Evolutionary conservation across 805 yeast species (phyloP), one percentile per base, ranked within the genome.

Genomic region (Wickerhamomyces ciferrii): DNA sequence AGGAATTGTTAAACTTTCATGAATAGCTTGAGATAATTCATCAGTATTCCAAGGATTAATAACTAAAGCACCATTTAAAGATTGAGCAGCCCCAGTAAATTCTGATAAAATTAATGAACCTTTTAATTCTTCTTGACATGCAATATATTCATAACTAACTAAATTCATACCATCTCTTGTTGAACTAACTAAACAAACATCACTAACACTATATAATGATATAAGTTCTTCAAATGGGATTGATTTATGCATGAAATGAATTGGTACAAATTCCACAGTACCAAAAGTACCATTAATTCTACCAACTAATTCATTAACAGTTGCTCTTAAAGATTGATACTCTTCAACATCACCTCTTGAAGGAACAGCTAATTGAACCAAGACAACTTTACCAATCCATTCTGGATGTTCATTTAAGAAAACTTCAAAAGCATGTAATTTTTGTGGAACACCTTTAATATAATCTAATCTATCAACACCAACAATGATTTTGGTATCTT

Each of bases 1-100:
- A 3, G 94, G 86, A 63, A 92, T 70, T 0, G 96, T 89, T 58
- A 94, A 74, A 17, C 96, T 84, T 61, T 90, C 97, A 59, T 83
- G 75, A 46, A 92, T 84, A 4, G 97, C 85, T 39, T 80, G 87
- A 18, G 95, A 82, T 61, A 92, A 67, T 55, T 94, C 99, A 55
- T 94, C 99, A 20, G 91, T 92, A 63, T 92, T 94, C 99, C 99
- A 94, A 3, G 99, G 99, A 61, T 94, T 94, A 19, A 94, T 96
- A 48, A 94, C 81, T 14, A 92, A 64, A 1, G 96, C 90, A 21
- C 99, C 99, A 61, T 94, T 92, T 52, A 94, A 72, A 1, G 96
- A 86, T 68, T 94, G 99, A 1, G 99, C 98, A n/a, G 99, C 99
- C 42, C 99, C 99, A 0, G 99, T 94, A 69, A 94, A 94, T 68